Percentiles rank a stretch among this genome's conserved stretches.
These are phyloP conservation scores for Pseudogymnoascus sp. DNA, from an alignment of 2,329 filamentous ascomycete species.

Conservation along the genomic window DNA sequence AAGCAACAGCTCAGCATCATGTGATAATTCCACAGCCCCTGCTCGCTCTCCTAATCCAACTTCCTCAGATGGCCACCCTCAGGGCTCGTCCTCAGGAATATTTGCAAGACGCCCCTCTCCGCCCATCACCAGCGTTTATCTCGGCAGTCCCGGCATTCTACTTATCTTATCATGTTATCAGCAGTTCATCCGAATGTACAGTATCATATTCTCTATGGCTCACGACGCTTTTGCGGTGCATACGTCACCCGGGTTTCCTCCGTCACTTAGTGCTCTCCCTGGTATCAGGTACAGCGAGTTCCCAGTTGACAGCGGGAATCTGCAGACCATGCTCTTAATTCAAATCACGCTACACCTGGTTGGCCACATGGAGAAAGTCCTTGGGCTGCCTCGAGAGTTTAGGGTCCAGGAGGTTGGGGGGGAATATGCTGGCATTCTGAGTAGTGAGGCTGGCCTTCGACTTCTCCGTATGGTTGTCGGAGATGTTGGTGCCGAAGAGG, in stretches of 20 bases:
- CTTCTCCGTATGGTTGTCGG: constrained; percentile 1
- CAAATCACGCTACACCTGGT: neutral
- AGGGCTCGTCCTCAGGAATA: neutral
- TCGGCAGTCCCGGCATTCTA: neutral
- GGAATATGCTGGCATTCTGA: neutral
- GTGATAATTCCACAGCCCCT: neutral
- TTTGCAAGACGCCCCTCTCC: neutral
- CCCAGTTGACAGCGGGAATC: neutral
- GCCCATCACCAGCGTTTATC: neutral
- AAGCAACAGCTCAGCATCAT: neutral
- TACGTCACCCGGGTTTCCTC: neutral
- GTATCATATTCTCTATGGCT: neutral
- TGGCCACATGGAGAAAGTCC: neutral
- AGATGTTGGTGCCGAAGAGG: neutral
- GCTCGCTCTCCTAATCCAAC: neutral
- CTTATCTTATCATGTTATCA: constrained; percentile 2
- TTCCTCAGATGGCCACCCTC: neutral
- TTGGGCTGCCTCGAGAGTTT: neutral
- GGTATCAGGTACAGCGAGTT: neutral
- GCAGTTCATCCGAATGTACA: constrained; percentile 1
- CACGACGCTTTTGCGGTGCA: neutral
- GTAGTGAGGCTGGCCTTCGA: neutral
- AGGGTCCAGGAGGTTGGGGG: neutral
- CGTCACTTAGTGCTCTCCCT: neutral
- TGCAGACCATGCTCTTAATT: constrained; percentile 3